Evolutionary conservation across 257 asterid species (phyloP).

Genomic region (Salvia splendens): DNA sequence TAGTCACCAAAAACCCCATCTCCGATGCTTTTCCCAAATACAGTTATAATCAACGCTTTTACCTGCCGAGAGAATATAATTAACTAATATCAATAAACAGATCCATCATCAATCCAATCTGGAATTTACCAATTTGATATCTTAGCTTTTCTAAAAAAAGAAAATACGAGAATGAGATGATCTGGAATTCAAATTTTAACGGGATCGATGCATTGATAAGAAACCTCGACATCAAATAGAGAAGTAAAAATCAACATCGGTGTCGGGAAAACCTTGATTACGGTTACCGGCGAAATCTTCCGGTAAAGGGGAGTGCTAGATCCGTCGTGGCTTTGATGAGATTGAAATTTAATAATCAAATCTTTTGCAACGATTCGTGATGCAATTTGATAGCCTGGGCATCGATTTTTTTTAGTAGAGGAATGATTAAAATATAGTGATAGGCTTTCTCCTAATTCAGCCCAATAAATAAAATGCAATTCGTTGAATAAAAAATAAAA

Average conservation of each 20-base stretch:
- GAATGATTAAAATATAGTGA: not conserved
- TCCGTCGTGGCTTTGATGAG: slow-evolving; percentile 46
- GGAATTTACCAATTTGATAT: not conserved
- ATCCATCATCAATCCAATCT: slow-evolving; percentile 29
- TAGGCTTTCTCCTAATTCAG: too few species aligned
- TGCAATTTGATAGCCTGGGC: slow-evolving; percentile 17
- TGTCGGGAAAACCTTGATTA: slow-evolving; percentile 26
- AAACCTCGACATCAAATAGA: slow-evolving; percentile 7
- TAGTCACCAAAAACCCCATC: slow-evolving; percentile 90
- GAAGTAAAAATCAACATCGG: not conserved
- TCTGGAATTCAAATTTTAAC: slow-evolving; percentile 17
- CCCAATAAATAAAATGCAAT: too few species aligned
- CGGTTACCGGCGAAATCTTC: slow-evolving; percentile 42
- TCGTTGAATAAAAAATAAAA: too few species aligned
- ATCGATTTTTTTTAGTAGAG: not conserved
- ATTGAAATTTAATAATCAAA: slow-evolving; percentile 27
- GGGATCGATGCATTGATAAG: slow-evolving; percentile 17
- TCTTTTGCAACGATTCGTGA: slow-evolving; percentile 9
- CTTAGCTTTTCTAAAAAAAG: not conserved
- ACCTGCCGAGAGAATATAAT: slow-evolving; percentile 28
- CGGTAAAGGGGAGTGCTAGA: slow-evolving; percentile 36
- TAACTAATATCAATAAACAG: slow-evolving; percentile 21
- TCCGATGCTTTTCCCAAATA: slow-evolving; percentile 32
- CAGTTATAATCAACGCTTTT: slow-evolving; percentile 11
- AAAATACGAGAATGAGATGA: not conserved